Base-by-base conservation (phyloP, 2,329 filamentous ascomycete species). In the Neonectria hederae region DNA sequence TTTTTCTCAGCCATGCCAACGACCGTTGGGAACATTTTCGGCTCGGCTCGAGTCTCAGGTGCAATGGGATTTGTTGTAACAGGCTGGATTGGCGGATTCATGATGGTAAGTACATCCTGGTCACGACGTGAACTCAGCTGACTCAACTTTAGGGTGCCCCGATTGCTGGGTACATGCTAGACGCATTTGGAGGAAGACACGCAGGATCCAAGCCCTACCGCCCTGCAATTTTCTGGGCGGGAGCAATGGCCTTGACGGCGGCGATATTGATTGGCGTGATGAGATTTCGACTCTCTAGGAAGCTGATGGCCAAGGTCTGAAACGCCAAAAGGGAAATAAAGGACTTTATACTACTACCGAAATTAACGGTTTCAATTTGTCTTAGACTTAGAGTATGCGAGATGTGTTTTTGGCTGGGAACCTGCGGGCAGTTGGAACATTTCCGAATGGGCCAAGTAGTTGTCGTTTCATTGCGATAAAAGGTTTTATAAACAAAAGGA, bases 1-100 rank as follows among this genome's bases (percentile, higher is more conserved):
- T 89, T 89, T 76, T 89, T 89, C 72, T 82, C 84, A 2, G 83
- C 84, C 0, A 87, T 89, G 78, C 87, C 87, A 1, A 89, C 87
- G 0, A 86, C 87, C 0, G 84, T 88, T 0, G 83, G 83, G 0
- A 86, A 83, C 71, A 81, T 86, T 1, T 88, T 88, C 77, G 87
- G 85, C 8, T 84, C 81, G 2, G 81, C 79, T 3, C 77, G 84
- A 7, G 82, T 87, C 49, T 78, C 82, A 8, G 82, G 87, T 35
- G 86, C 84, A 0, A 86, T 89, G 82, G 83, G 85, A 4, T 88
- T 89, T 84, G 81, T 86, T 43, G 82, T 88, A 2, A 87, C 84
- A 0, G 83, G 84, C 3, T 90, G 86, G 87, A 80, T 81, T 6
- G 84, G 82, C 2, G 87, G 87, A 0, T 90, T 89, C 76, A 76